Evolutionary conservation across 2,329 filamentous ascomycete genomes (phyloP), one percentile per base, ranked within the genome.

Genomic region (Phoma sp.): DNA sequence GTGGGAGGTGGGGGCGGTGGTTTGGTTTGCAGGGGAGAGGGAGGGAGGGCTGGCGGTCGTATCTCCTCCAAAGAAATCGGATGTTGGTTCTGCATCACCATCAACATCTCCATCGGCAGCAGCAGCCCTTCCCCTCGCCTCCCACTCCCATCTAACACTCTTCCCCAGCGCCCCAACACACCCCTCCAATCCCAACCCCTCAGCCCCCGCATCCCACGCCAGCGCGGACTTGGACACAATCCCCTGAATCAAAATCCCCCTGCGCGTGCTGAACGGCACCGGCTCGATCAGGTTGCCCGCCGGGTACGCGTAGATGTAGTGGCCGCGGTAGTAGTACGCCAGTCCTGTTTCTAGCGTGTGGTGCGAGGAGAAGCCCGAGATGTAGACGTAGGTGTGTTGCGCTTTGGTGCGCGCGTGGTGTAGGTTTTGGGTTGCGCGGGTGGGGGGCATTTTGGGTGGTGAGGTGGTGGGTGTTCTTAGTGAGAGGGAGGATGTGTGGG

Each of bases 271-370:
- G 41, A 58, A 71, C 0, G 59, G 55, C 2, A 66, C 29, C 0
- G 67, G 68, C 38, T 68, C 60, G 21, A 73, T 55, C 0, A 70
- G 60, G 13, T 58, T 65, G 4, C 59, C 52, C 0, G 33, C 43
- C 0, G 56, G 59, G 10, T 22, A 58, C 1, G 60, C 58, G 43
- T 72, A 74, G 12, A 74, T 27, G 41, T 65, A 66, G 41, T 72
- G 70, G 2, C 71, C 70, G 9, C 71, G 68, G 46, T 69, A 70
- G 43, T 62, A 67, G 52, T 72, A 74, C 2, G 68, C 68, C 10
- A 72, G 48, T 1, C 67, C 70, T 0, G 39, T 49, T 15, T 67
- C 53, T 9, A 72, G 58, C 0, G 63, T 46, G 22, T 71, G 68
- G 0, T 48, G 24, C 12, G 66, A 68, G 6, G 29, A 21, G 1